phyloP scores from a whole-genome alignment of 1,284 basidiomycete genomes.

The Trametes versicolor region DNA sequence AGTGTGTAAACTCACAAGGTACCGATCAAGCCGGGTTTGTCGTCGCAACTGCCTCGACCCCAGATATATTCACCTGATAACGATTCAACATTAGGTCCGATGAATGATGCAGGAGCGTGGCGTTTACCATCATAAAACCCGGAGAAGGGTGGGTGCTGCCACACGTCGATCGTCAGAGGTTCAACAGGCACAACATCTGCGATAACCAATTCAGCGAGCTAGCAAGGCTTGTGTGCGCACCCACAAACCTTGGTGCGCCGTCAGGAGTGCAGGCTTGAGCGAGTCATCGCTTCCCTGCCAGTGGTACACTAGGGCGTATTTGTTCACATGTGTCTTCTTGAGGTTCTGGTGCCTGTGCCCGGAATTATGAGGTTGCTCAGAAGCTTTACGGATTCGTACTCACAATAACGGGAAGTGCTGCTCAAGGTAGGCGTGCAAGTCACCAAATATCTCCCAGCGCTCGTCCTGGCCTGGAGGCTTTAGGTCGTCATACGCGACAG shows the following conservation, averaged over 20 bases:
- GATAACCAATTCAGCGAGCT: background rate
- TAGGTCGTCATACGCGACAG: constrained; percentile 43
- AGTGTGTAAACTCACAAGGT: constrained; percentile 52
- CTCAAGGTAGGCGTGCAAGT: constrained; percentile 54
- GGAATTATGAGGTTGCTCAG: background rate
- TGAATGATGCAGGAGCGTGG: background rate
- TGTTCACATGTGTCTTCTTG: constrained; percentile 64
- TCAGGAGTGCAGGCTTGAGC: constrained; percentile 72
- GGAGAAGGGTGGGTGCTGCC: constrained; percentile 53
- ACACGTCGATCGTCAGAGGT: constrained; percentile 57
- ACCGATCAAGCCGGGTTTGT: constrained; percentile 69
- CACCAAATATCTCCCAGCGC: constrained; percentile 53
- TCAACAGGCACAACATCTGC: constrained; percentile 68
- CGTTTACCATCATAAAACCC: constrained; percentile 46
- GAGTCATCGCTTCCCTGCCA: constrained; percentile 65
- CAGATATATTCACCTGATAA: constrained; percentile 62
- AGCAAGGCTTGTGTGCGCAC: background rate
- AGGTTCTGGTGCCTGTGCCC: constrained; percentile 59
- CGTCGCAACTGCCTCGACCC: constrained; percentile 72
- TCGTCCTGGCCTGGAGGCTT: constrained; percentile 50
- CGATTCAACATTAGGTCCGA: background rate
- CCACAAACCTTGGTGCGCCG: constrained; percentile 68
- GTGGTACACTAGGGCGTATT: constrained; percentile 71
- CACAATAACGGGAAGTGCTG: constrained; percentile 54
- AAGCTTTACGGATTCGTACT: constrained; percentile 16